Evolutionary conservation across 371 early-diverging fungal species (phyloP).

Genomic region (Blakeslea trispora): DNA sequence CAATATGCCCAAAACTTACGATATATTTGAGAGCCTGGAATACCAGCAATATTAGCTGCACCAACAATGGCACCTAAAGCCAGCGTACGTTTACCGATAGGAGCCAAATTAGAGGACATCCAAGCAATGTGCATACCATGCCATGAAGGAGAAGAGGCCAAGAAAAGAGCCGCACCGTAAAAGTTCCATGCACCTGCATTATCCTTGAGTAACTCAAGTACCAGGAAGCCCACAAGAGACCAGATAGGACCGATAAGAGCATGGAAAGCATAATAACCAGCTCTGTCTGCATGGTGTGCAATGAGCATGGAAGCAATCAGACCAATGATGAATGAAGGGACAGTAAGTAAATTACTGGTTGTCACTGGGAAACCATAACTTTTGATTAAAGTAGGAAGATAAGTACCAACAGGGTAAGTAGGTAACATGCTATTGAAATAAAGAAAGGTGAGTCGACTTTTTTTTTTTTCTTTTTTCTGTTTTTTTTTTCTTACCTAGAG

Average conservation of each 20-base stretch:
- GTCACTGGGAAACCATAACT: slow-evolving; percentile 53
- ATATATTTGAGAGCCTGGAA: slow-evolving; percentile 41
- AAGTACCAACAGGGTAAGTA: slow-evolving; percentile 41
- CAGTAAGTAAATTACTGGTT: slow-evolving; percentile 55
- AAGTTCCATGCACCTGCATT: slow-evolving; percentile 40
- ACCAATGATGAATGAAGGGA: slow-evolving; percentile 46
- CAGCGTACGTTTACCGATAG: slow-evolving; percentile 49
- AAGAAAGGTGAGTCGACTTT: slow-evolving; percentile 11
- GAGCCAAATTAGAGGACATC: slow-evolving; percentile 55
- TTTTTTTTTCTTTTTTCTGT: background rate
- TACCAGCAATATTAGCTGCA: slow-evolving; percentile 46
- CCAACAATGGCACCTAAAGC: slow-evolving; percentile 50
- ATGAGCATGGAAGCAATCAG: slow-evolving; percentile 44
- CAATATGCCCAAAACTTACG: slow-evolving; percentile 17
- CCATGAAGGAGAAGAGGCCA: slow-evolving; percentile 38
- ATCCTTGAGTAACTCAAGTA: slow-evolving; percentile 41
- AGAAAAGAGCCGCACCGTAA: slow-evolving; percentile 25
- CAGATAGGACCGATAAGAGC: slow-evolving; percentile 42
- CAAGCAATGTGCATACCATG: slow-evolving; percentile 57
- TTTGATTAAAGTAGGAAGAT: slow-evolving; percentile 56
- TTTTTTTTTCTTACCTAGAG: slow-evolving; percentile 15
- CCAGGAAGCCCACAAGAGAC: slow-evolving; percentile 44
- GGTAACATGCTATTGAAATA: slow-evolving; percentile 46
- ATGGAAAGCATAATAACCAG: slow-evolving; percentile 49
- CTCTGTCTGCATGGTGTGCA: slow-evolving; percentile 43